Percentiles rank a stretch among this genome's conserved stretches.
Evolutionary conservation across 495 filamentous ascomycete species (phyloP).

Genomic region (Neurospora sp.): DNA sequence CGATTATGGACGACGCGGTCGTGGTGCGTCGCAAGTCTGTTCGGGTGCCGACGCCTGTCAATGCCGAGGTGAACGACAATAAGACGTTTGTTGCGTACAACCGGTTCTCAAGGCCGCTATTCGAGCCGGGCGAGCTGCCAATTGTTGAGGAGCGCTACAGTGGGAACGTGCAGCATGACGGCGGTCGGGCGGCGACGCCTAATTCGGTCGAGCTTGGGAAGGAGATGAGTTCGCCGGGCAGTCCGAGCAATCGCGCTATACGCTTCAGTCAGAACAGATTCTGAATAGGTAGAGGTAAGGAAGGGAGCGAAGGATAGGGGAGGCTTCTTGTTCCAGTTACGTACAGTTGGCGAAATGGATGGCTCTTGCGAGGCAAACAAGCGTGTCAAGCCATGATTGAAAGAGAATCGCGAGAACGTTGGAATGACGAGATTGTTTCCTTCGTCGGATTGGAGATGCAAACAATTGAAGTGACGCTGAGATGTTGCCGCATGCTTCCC

Average conservation of each 20-base stretch:
- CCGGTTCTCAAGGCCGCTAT: conserved; percentile 39
- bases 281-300: neutral
- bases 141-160: neutral
- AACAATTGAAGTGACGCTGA: neutral
- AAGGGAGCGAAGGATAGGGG: neutral
- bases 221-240: neutral
- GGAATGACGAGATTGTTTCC: neutral
- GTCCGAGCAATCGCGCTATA: neutral
- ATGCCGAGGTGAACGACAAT: conserved; percentile 30
- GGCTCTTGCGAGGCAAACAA: neutral
- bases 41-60: conserved; percentile 40
- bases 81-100: conserved; percentile 44
- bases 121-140: conserved; percentile 15
- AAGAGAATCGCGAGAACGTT: neutral
- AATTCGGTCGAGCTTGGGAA: neutral
- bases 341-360: neutral
- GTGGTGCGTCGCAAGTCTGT: conserved; percentile 38
- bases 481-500: neutral
- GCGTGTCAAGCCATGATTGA: neutral
- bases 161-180: neutral
- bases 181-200: neutral
- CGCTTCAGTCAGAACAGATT: neutral
- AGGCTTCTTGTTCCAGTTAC: neutral
- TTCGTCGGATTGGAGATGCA: neutral
- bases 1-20: conserved; percentile 43